Percentiles rank a stretch among this genome's conserved stretches.
phyloP scores from a whole-genome alignment of 2,329 filamentous ascomycete species.

The Clonostachys sp. region DNA sequence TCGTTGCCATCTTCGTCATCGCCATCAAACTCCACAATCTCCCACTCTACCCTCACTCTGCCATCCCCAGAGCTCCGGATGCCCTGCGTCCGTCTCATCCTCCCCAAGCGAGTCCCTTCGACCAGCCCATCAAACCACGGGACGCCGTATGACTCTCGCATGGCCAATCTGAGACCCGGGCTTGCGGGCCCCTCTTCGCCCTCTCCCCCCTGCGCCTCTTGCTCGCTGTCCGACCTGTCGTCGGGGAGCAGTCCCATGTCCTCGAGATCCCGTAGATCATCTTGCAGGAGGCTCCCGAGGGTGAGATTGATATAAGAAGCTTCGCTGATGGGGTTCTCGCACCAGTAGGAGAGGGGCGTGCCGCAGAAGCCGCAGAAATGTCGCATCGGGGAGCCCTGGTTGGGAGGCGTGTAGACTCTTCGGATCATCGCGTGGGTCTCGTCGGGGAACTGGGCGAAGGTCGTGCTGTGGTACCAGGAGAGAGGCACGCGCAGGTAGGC shows the following conservation, averaged over 20 bases:
- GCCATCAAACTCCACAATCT: slow-evolving; percentile 66
- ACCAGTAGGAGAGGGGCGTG: slow-evolving; percentile 80
- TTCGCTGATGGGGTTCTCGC: slow-evolving; percentile 65
- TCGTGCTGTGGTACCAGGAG: slow-evolving; percentile 73
- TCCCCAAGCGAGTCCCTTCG: slow-evolving; percentile 68
- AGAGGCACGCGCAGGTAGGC: slow-evolving; percentile 82
- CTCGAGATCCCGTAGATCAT: slow-evolving; percentile 69
- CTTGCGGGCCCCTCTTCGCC: slow-evolving; percentile 11
- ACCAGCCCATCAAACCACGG: slow-evolving; percentile 86
- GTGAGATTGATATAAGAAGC: slow-evolving; percentile 77
- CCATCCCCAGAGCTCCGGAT: slow-evolving; percentile 54
- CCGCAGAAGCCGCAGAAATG: slow-evolving; percentile 93
- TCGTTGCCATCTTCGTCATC: slow-evolving; percentile 22
- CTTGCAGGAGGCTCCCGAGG: slow-evolving; percentile 68
- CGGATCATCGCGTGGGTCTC: slow-evolving; percentile 67
- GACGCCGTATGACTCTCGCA: slow-evolving; percentile 61
- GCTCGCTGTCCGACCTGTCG: slow-evolving; percentile 17
- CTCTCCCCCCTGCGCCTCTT: slow-evolving; percentile 8
- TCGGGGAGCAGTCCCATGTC: slow-evolving; percentile 69
- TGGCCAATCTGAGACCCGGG: slow-evolving; percentile 18
- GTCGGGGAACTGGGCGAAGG: slow-evolving; percentile 71
- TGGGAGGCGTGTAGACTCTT: slow-evolving; percentile 58
- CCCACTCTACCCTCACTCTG: slow-evolving; percentile 70
- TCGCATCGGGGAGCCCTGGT: slow-evolving; percentile 56
- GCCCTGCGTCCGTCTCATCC: slow-evolving; percentile 57